Percentiles rank a stretch among this genome's conserved stretches.
Evolutionary conservation across 306 rosid genomes (phyloP).

Genomic region (Purshia tridentata): DNA sequence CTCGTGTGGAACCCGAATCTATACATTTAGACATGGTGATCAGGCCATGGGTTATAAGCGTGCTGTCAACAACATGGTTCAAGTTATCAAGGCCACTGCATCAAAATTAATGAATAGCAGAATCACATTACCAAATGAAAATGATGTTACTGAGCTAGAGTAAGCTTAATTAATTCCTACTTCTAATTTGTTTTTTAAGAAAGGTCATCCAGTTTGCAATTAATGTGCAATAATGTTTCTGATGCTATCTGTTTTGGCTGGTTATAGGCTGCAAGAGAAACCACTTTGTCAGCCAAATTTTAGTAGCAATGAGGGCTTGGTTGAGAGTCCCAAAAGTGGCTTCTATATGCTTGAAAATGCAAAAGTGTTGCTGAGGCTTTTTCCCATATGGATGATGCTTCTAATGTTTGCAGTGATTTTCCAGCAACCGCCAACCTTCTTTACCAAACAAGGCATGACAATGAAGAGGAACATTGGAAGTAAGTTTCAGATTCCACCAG

Average conservation of each 20-base stretch:
- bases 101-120: conserved; percentile 47
- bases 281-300: conserved; percentile 60
- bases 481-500: conserved; percentile 85
- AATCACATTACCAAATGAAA: conserved; percentile 42
- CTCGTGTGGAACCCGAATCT: conserved; percentile 63
- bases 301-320: conserved; percentile 34
- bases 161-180: conserved; percentile 35
- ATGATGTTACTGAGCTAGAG: conserved; percentile 68
- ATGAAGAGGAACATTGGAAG: conserved; percentile 78
- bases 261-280: conserved; percentile 75
- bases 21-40: conserved; percentile 43
- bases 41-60: conserved; percentile 29
- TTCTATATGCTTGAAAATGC: conserved; percentile 34
- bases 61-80: conserved; percentile 30
- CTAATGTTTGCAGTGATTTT: conserved; percentile 92
- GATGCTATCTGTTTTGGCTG: neutral
- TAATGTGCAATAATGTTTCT: conserved; percentile 7
- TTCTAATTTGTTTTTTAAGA: neutral
- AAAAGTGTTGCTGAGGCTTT: conserved; percentile 55
- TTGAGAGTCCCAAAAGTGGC: conserved; percentile 37
- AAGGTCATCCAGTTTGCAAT: neutral
- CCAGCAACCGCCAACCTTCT: conserved; percentile 83
- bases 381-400: conserved; percentile 92
- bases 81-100: conserved; percentile 50
- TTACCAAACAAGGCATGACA: conserved; percentile 95